Conservation (phyloP, 2,329 filamentous ascomycete species). For the Sclerotinia nivalis region DNA sequence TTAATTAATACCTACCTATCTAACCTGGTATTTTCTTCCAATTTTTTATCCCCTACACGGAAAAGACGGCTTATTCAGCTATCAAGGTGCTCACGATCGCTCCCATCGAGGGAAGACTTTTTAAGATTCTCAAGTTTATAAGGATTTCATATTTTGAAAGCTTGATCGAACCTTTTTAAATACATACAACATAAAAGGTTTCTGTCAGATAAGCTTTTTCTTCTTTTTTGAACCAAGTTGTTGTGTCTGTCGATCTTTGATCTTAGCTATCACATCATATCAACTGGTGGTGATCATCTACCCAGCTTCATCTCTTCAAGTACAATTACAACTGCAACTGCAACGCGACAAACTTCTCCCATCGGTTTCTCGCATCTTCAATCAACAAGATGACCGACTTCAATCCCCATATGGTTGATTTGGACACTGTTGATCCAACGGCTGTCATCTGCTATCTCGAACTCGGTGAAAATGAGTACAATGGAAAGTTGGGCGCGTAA, state of each 20-base stretch:
- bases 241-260: background rate
- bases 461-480: slow-evolving; percentile 51
- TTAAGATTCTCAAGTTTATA: no score
- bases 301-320: background rate
- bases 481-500: slow-evolving; percentile 57
- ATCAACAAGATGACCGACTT: slow-evolving; percentile 18
- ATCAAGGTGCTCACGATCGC: no score
- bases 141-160: no score
- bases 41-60: background rate
- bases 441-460: slow-evolving; percentile 54
- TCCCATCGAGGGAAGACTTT: no score
- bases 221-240: background rate
- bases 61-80: no score
- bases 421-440: slow-evolving; percentile 45
- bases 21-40: background rate
- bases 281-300: background rate
- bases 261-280: background rate
- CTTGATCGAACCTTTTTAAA: no score
- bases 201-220: background rate
- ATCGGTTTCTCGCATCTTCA: background rate
- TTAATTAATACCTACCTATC: background rate
- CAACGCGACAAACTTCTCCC: background rate
- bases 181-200: background rate
- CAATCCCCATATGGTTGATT: slow-evolving; percentile 44
- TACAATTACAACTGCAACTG: background rate